phyloP scores from a whole-genome alignment of 2,329 filamentous ascomycete genomes.

The Beauveria varroae region DNA sequence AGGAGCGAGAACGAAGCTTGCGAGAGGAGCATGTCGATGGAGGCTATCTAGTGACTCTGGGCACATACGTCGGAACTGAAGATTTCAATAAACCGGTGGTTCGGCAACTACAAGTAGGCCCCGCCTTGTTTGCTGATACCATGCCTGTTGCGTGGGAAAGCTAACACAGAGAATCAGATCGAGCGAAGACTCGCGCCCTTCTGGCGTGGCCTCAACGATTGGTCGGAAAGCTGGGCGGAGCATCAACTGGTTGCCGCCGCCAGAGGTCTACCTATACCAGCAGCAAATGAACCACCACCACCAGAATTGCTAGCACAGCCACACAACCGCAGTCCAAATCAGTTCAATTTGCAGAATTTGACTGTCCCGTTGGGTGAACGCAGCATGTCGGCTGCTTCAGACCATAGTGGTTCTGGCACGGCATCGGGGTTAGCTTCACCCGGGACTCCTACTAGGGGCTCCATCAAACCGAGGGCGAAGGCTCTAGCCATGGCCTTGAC shows the following conservation, averaged over 20 bases:
- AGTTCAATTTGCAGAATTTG: conserved; percentile 55
- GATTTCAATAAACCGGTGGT: conserved; percentile 89
- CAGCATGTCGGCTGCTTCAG: conserved; percentile 72
- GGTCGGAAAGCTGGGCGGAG: conserved; percentile 83
- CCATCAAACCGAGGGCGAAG: conserved; percentile 79
- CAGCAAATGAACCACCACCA: conserved; percentile 73
- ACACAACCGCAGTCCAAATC: conserved; percentile 17
- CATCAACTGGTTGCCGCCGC: conserved; percentile 90
- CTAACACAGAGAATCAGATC: conserved; percentile 50
- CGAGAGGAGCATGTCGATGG: conserved; percentile 90
- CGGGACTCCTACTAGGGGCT: conserved; percentile 34
- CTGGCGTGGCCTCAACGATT: conserved; percentile 88
- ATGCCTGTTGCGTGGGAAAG: not conserved
- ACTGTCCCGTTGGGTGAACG: conserved; percentile 73
- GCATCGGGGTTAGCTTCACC: conserved; percentile 50
- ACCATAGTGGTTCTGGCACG: conserved; percentile 54
- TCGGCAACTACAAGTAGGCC: conserved; percentile 75
- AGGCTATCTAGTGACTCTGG: conserved; percentile 87
- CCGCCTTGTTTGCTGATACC: not conserved
- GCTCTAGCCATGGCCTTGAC: conserved; percentile 77
- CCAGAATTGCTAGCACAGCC: conserved; percentile 50
- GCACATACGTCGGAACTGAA: conserved; percentile 84
- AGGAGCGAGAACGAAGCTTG: conserved; percentile 86
- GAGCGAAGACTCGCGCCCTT: conserved; percentile 90
- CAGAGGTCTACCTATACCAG: conserved; percentile 73